Conservation (phyloP, 139 green algal species). For the Chlamydomonas sp. region DNA sequence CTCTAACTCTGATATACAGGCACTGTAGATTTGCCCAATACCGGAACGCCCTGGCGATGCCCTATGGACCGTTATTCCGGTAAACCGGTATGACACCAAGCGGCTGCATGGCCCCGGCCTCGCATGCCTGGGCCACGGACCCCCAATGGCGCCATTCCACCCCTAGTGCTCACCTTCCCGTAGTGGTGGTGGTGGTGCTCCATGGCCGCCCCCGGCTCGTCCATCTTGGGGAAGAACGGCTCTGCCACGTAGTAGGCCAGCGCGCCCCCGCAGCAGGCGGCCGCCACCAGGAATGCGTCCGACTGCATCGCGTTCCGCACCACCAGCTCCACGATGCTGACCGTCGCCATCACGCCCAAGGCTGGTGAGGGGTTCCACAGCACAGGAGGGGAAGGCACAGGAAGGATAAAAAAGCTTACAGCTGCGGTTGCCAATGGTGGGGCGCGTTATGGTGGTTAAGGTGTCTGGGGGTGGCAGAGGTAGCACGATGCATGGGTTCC, state of each 20-base stretch:
- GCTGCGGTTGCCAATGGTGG: no score
- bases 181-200: neutral
- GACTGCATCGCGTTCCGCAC: constrained; percentile 66
- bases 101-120: no score
- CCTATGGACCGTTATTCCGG: no score
- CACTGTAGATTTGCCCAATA: no score
- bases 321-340: constrained; percentile 85
- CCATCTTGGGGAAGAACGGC: constrained; percentile 74
- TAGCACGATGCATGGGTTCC: no score
- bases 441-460: no score
- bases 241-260: constrained; percentile 64
- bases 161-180: neutral
- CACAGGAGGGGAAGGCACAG: no score
- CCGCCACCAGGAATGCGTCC: constrained; percentile 39
- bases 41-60: no score
- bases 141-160: neutral
- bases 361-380: neutral
- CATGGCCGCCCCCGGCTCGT: constrained; percentile 15
- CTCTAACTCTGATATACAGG: no score
- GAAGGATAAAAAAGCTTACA: no score
- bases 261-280: neutral
- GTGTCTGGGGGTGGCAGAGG: no score
- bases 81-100: no score
- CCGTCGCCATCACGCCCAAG: constrained; percentile 83
- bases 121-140: neutral